Evolutionary conservation across 2,329 filamentous ascomycete species (phyloP), one percentile per base, ranked within the genome.

Genomic region (Pestalotiopsis sp.): DNA sequence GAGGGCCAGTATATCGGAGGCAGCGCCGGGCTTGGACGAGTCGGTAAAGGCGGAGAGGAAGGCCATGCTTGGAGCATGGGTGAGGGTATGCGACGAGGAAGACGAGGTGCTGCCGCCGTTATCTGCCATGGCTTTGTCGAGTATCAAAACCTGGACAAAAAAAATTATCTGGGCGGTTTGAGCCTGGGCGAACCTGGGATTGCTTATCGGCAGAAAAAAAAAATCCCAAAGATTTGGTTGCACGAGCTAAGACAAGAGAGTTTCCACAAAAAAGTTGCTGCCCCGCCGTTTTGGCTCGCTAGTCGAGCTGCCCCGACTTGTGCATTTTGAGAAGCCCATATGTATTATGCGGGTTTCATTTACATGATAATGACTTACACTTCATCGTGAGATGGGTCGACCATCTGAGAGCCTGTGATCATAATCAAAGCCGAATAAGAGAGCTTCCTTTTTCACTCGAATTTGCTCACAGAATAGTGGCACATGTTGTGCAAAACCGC

Each of bases 71-170:
- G 86, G 82, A 56, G 83, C 80, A 67, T 84, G 83, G 56, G 86
- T 89, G 77, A 91, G 82, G 49, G 89, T 91, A 76, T 91, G 87
- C 4, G 89, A 91, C 69, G 89, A 89, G 49, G 88, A 90, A 70
- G 88, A 89, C 71, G 89, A 90, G 70, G 85, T 85, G 63, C 84
- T 86, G 79, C 85, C 87, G 74, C 72, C 71, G 72, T 76, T 72
- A 66, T 78, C 78, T 71, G 81, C 79, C 78, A 79, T 79, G 73
- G 67, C 73, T 72, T 56, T 57, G 59, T 70, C 60, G 52, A 31
- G 36, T 7, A 9, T 36, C 31, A 27, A 68, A n/a, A 52, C 45
- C 45, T 23, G 45, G 7, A 7, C 45, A 52, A 52, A 52, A 52
- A 52, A 49, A 52, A 52, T 52, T 23, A 23, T 52, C 17, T 52